Evolutionary conservation across 2,329 filamentous ascomycete genomes (phyloP), one percentile per base, ranked within the genome.

Genomic region (Pyrenochaeta sp.): DNA sequence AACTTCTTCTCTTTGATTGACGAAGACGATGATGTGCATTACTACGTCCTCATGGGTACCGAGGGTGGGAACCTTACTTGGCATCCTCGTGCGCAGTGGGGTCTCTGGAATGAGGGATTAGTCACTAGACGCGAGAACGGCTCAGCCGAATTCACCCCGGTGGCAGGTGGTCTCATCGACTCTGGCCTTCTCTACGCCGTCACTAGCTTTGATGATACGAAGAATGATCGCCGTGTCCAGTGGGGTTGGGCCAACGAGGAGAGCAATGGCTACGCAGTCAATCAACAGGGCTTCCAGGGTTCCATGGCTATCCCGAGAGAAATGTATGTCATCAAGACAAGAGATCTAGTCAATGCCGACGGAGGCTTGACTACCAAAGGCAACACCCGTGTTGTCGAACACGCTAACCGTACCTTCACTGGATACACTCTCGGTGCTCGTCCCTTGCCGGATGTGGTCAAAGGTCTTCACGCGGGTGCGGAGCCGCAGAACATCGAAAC

Each of bases 161-260:
- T 79, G n/a, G 72, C 79, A 24, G 79, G 80, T 27, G 80, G 80
- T 43, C 75, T 76, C 19, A 78, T 73, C 5, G 80, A 82, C 59
- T 82, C 79, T 64, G 81, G 80, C 50, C 66, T 78, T 5, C 72
- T 78, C 5, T 83, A 83, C 56, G 81, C 80, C 5, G 72, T 82
- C 2, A 79, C 78, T 6, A 80, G 77, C 61, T 82, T 83, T 76
- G 77, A 80, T 60, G 80, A 83, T 62, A 78, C 79, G 28, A 83
- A 82, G 76, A 77, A 81, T 70, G 74, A 82, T 61, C 77, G 81
- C 22, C 79, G 81, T 44, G 77, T 83, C 15, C 79, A 82, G 52
- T 82, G 79, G 73, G 80, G 79, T 5, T 83, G 80, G 81, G 74
- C 78, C 2, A 77, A 75, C 4, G 81, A 83, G 52, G 80, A 82